Evolutionary conservation across 768 basidiomycete genomes (phyloP), one percentile per base, ranked within the genome.

Genomic region (Boletus tomentosulus): DNA sequence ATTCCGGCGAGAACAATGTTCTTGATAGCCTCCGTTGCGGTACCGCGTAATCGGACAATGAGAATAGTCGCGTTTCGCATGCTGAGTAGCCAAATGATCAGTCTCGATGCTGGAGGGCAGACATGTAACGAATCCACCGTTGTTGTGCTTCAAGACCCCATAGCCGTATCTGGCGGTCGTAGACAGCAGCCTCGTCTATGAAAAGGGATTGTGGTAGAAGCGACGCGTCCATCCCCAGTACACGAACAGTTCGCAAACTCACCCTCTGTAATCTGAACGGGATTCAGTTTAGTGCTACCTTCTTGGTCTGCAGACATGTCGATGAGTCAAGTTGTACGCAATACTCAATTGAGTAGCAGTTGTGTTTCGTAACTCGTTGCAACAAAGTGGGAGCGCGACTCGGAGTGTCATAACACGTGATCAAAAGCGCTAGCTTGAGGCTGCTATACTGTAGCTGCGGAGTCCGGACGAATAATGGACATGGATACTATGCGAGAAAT

Each of bases 101-200:
- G 50, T 41, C 44, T 56, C 45, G 24, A 42, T 50, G 33, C 57
- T 9, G 34, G n/a, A 31, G 2, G 44, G 33, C 28, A 6, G 25
- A 11, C 15, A 41, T 15, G 44, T 44, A 38, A 33, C 4, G 35
- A 57, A 63, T 75, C 56, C 61, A 91, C 94, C 88, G 82, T 73
- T 97, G 92, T 69, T 99, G 97, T 34, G 97, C 97, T 69, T 98
- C 97, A 39, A 98, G 82, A 43, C 97, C 97, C 97, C 97, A 99
- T 61, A 98, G 74, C 30, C 96, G 84, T 76, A 98, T 97, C 71
- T 98, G 95, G 27, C 96, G 85, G 70, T 98, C 97, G 70, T 98
- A 97, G 25, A 97, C 79, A 13, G 89, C 91, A n/a, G 83, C 85
- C 60, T 86, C 80, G 63, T 82, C 80, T 82, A 54, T 41, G 15